Evolutionary conservation across 2,329 filamentous ascomycete species (phyloP).

Genomic region (Aspergillus tanneri): DNA sequence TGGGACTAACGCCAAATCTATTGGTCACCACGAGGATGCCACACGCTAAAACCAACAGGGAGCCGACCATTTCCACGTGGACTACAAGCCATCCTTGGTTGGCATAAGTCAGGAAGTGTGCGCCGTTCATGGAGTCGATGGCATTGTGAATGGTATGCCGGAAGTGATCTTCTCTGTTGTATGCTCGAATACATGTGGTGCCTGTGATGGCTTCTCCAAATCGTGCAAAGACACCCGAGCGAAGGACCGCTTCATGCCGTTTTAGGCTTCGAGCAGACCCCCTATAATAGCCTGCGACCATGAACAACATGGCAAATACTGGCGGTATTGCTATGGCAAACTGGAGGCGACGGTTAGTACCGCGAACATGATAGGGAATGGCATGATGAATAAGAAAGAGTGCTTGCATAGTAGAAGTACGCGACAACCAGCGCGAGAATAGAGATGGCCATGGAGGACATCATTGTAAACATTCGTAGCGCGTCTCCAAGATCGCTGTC

Average conservation of each 20-base stretch:
- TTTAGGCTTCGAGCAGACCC: slow-evolving; percentile 91
- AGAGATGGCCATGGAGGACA: slow-evolving; percentile 74
- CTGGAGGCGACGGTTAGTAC: slow-evolving; percentile 21
- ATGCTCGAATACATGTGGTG: slow-evolving; percentile 82
- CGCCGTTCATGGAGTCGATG: slow-evolving; percentile 89
- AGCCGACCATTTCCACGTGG: slow-evolving; percentile 81
- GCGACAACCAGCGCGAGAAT: slow-evolving; percentile 89
- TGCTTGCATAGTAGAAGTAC: slow-evolving; percentile 75
- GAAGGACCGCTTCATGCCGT: slow-evolving; percentile 84
- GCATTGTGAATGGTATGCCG: slow-evolving; percentile 65
- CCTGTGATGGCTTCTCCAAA: slow-evolving; percentile 81
- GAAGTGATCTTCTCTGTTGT: slow-evolving; percentile 77
- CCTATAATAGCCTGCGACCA: slow-evolving; percentile 84
- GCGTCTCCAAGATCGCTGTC: slow-evolving; percentile 88
- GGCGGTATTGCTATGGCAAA: slow-evolving; percentile 70
- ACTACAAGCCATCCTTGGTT: slow-evolving; percentile 93
- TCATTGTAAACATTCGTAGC: slow-evolving; percentile 89
- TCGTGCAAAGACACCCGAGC: slow-evolving; percentile 83
- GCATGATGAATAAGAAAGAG: neutral
- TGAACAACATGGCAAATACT: slow-evolving; percentile 73
- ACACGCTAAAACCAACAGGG: slow-evolving; percentile 78
- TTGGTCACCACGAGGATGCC: slow-evolving; percentile 91
- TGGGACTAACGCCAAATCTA: slow-evolving; percentile 79
- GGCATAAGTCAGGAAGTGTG: slow-evolving; percentile 91
- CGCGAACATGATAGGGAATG: neutral